Percentiles rank a stretch among this genome's conserved stretches.
Conservation (phyloP, 306 rosid genomes). For the Herpetospermum pedunculosum region DNA sequence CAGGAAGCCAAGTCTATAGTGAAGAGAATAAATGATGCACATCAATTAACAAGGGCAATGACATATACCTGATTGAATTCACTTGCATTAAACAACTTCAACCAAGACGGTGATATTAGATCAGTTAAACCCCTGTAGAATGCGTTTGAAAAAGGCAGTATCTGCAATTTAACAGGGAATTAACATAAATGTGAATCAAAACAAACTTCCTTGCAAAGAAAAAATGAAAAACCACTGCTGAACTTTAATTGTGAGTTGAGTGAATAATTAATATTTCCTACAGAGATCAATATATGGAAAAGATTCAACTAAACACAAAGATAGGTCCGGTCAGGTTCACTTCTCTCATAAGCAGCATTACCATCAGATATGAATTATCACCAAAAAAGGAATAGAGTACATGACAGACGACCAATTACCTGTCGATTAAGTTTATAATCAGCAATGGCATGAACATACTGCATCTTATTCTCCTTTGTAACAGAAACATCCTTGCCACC, state of each 20-base stretch:
- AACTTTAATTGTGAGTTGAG: background rate
- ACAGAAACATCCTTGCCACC: constrained; percentile 85
- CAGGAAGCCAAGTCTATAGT: background rate
- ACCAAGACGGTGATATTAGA: constrained; percentile 94
- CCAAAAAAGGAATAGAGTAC: background rate
- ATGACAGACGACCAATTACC: constrained; percentile 29
- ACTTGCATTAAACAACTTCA: constrained; percentile 82
- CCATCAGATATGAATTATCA: background rate
- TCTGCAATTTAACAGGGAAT: constrained; percentile 45
- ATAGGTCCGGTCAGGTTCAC: background rate
- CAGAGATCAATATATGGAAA: background rate
- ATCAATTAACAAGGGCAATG: background rate
- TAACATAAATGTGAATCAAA: constrained; percentile 17
- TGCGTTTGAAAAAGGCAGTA: constrained; percentile 75
- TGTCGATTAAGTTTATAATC: constrained; percentile 94
- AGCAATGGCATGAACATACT: constrained; percentile 92
- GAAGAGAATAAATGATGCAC: background rate
- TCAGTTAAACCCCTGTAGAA: constrained; percentile 83
- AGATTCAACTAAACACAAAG: background rate
- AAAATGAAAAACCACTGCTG: background rate
- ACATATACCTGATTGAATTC: constrained; percentile 90
- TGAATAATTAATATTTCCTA: background rate
- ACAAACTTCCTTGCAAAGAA: background rate
- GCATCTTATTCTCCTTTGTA: constrained; percentile 83
- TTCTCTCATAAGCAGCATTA: background rate